Base-by-base conservation (phyloP, 1,139 yeast species). In the Starmera stellimalicola region DNA sequence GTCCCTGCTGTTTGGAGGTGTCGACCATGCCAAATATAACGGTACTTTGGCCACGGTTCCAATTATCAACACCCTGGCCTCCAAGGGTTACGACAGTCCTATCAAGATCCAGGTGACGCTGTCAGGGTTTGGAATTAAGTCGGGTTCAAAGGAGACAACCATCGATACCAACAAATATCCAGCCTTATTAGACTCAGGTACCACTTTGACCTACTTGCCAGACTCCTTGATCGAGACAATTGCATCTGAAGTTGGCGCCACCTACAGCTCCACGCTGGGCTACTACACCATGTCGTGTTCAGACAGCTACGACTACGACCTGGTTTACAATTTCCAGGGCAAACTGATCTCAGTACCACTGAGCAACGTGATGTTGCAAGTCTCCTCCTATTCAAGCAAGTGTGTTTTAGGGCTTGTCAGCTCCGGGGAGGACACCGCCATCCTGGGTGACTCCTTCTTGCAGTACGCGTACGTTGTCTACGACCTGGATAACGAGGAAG, bases 401-500 rank as follows among this genome's bases (percentile, higher is more conserved):
- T 62, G 67, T 46, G 54, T 52, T 4, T 36, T 62, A 19, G 62
- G 57, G 16, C 33, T 63, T 3, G 37, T 51, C 7, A 40, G 47
- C 6, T 45, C 55, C 14, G 48, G 49, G 9, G 55, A 48, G 31
- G 48, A 47, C 19, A 36, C 51, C 2, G 49, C 55, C 34, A 58
- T 71, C 11, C 52, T 82, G 10, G 95, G 94, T 26, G 93, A 81
- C 54, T 68, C 76, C 26, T 73, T 83, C 54, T 60, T 84, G 47
- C 65, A 82, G 35, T 65, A 70, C 36, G 84, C 82, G 11, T 84
- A 84, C 51, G 73, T 76, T 36, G 94, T 82, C 27, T 83, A 70
- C 46, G 88, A 84, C 54, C 60, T 82, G 39, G 87, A 79, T 20
- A 70, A 68, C 42, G 56, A 60, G 35, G 72, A 74, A 48, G 63